Percentiles rank a stretch among this genome's conserved stretches.
phyloP scores from a whole-genome alignment of 257 asterid species.

The Handroanthus guayacan region DNA sequence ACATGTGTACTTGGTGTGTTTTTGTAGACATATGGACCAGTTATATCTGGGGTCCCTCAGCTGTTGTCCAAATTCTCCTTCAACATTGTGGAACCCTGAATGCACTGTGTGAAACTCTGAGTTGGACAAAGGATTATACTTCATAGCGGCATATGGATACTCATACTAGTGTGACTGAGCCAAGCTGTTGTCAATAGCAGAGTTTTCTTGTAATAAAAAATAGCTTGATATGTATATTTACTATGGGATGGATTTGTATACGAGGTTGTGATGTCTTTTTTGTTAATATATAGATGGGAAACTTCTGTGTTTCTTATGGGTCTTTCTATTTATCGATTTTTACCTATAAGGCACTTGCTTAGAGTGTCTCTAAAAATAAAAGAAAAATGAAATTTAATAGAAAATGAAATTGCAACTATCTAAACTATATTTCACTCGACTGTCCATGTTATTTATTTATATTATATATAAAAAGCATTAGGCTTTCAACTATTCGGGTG shows the following conservation, averaged over 20 bases:
- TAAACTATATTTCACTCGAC: too few species aligned
- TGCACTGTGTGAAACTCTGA: neutral
- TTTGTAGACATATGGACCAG: constrained; percentile 57
- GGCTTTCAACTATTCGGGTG: too few species aligned
- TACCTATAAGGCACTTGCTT: too few species aligned
- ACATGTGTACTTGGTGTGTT: constrained; percentile 5
- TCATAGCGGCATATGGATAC: neutral
- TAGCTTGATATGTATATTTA: neutral
- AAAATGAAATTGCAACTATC: neutral
- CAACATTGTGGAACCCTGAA: constrained; percentile 41
- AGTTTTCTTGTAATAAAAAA: neutral
- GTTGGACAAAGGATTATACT: neutral
- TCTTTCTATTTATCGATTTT: too few species aligned
- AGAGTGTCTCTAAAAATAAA: neutral
- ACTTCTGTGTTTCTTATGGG: too few species aligned
- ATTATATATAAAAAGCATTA: too few species aligned
- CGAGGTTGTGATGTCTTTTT: neutral
- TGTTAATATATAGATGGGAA: neutral
- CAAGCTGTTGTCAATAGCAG: neutral
- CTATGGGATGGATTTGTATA: neutral
- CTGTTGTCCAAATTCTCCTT: constrained; percentile 64
- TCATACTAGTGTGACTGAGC: neutral
- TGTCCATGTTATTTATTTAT: too few species aligned
- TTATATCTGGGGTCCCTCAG: constrained; percentile 60
- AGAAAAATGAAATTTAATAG: neutral